Evolutionary conservation across 179 eudicot species (phyloP).

Genomic region (Beta lomatogona): DNA sequence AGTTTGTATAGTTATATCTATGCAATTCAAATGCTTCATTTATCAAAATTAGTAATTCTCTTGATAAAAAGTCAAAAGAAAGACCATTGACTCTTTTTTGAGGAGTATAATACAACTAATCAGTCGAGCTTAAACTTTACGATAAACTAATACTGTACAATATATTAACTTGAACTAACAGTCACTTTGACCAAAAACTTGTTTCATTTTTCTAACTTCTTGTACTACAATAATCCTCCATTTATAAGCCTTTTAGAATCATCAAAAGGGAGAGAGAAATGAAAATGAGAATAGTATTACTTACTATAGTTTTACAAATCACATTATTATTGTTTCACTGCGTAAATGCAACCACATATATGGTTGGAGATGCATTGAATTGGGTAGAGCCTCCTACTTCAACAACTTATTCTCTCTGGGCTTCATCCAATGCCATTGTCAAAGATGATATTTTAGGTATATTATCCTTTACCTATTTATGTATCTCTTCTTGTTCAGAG

Average conservation of each 20-base stretch:
- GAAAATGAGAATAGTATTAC: background rate
- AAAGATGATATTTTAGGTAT: slow-evolving; percentile 25
- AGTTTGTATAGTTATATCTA: no score
- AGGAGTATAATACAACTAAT: background rate
- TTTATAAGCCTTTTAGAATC: background rate
- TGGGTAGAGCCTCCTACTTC: slow-evolving; percentile 15
- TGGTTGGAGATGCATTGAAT: slow-evolving; percentile 1
- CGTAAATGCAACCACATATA: slow-evolving; percentile 5
- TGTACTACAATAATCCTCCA: background rate
- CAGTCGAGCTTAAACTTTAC: background rate
- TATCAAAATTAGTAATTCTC: background rate
- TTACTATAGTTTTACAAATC: background rate
- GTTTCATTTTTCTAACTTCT: background rate
- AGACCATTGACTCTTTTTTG: background rate
- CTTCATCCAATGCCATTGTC: slow-evolving; percentile 20
- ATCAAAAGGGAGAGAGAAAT: background rate
- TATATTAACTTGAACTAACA: background rate
- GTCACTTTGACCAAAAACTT: background rate
- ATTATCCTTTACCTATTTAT: no score
- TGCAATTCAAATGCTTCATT: background rate
- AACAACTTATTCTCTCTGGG: slow-evolving; percentile 17
- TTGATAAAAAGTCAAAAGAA: background rate
- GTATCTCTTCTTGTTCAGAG: no score
- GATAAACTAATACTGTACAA: background rate
- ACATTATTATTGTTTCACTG: background rate